Evolutionary conservation across 2,329 filamentous ascomycete species (phyloP).

Genomic region (Coniochaeta ligniaria): DNA sequence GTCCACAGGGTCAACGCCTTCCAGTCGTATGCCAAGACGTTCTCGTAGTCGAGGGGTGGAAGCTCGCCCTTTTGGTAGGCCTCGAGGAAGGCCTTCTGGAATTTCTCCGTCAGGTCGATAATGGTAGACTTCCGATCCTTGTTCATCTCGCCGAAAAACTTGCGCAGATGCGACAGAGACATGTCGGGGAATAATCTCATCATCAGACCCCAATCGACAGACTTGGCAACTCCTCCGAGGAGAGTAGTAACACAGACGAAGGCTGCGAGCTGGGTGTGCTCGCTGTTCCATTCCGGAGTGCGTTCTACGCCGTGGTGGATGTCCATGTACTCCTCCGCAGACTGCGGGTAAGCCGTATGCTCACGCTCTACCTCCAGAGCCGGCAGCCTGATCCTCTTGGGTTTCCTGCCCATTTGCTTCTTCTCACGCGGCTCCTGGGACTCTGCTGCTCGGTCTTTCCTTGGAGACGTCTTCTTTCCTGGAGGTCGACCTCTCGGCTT

Average conservation of each 20-base stretch:
- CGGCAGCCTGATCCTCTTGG: not conserved
- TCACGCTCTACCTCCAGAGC: slow-evolving; percentile 15
- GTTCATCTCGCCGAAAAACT: slow-evolving; percentile 46
- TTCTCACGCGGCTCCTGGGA: not conserved
- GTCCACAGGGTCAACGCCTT: slow-evolving; percentile 59
- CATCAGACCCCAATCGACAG: slow-evolving; percentile 55
- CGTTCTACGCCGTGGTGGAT: slow-evolving; percentile 17
- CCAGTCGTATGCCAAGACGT: slow-evolving; percentile 64
- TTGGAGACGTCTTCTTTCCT: slow-evolving; percentile 7
- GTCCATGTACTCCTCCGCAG: slow-evolving; percentile 24
- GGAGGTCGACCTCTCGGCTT: not conserved
- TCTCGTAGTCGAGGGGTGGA: slow-evolving; percentile 54
- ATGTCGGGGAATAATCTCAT: slow-evolving; percentile 47
- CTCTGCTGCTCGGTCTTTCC: slow-evolving; percentile 4
- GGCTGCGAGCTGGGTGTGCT: slow-evolving; percentile 42
- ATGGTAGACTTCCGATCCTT: slow-evolving; percentile 46
- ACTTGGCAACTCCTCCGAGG: slow-evolving; percentile 51
- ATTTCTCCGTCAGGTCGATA: slow-evolving; percentile 50
- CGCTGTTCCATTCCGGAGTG: slow-evolving; percentile 33
- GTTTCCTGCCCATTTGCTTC: not conserved
- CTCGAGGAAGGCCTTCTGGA: slow-evolving; percentile 57
- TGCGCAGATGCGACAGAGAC: slow-evolving; percentile 42
- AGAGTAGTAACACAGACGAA: slow-evolving; percentile 52
- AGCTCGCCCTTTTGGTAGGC: slow-evolving; percentile 60
- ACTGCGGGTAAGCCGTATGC: slow-evolving; percentile 23